phyloP scores from a whole-genome alignment of 345 rosid species.

The Mallotus nudiflorus region DNA sequence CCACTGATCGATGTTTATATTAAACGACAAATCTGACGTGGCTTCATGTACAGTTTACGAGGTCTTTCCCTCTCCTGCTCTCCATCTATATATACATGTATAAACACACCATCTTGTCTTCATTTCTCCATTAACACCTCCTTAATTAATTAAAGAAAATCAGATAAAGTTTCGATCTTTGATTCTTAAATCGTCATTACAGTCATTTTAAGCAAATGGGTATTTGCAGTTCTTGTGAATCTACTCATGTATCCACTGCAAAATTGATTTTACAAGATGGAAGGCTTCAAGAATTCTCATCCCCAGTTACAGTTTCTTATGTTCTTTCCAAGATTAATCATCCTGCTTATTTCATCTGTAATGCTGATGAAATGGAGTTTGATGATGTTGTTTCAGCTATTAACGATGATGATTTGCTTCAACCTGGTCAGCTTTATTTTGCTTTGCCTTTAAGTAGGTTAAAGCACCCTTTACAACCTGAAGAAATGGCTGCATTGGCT shows the following conservation, averaged over 20 bases:
- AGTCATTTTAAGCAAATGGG: constrained; percentile 50
- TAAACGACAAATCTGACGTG: constrained; percentile 50
- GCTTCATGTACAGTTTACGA: constrained; percentile 27
- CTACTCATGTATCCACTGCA: constrained; percentile 67
- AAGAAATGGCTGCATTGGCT: constrained; percentile 98
- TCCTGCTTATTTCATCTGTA: constrained; percentile 72
- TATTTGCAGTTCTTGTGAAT: constrained; percentile 77
- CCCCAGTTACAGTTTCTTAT: constrained; percentile 73
- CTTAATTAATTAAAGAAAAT: no score
- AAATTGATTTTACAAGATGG: constrained; percentile 84
- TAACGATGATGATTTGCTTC: constrained; percentile 68
- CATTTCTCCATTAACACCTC: background rate
- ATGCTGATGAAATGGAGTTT: constrained; percentile 96
- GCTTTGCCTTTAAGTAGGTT: constrained; percentile 69
- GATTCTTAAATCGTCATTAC: background rate
- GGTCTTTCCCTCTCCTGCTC: background rate
- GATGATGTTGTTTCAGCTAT: constrained; percentile 70
- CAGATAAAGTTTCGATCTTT: background rate
- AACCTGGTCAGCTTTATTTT: constrained; percentile 83
- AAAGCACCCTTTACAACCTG: constrained; percentile 61
- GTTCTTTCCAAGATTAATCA: constrained; percentile 53
- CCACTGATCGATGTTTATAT: constrained; percentile 9
- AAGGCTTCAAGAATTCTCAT: constrained; percentile 66
- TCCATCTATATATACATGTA: background rate
- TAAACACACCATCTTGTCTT: background rate